A percentile compares a stretch with the other conserved stretches of the same genome.
These are phyloP conservation scores for Colletotrichum spaethianum DNA, from an alignment of 2,329 filamentous ascomycete genomes.

Conservation along the genomic window DNA sequence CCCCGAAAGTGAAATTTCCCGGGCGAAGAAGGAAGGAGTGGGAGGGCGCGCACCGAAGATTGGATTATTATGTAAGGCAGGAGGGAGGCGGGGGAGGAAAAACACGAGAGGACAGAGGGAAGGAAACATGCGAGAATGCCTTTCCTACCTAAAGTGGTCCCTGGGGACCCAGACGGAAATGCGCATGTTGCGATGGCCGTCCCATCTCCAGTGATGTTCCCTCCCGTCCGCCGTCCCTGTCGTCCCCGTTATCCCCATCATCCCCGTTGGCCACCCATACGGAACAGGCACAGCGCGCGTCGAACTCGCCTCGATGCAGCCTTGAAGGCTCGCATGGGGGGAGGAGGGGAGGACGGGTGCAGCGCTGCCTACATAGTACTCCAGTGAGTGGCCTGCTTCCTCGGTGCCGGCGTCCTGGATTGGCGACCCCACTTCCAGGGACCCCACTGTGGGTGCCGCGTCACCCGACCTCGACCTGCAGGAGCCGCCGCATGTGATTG, in stretches of 20 bases:
- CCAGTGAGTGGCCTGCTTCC: conserved; percentile 15
- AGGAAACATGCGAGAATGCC: background rate
- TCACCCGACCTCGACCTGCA: conserved; percentile 29
- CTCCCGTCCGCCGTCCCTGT: background rate
- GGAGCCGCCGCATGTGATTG: conserved; percentile 12
- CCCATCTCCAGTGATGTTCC: background rate
- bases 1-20: conserved; percentile 36
- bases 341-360: background rate
- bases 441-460: conserved; percentile 22
- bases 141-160: too few species aligned
- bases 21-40: conserved; percentile 15
- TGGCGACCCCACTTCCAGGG: background rate
- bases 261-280: conserved; percentile 6
- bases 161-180: background rate
- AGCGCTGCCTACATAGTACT: too few species aligned
- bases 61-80: conserved; percentile 13
- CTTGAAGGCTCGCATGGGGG: conserved; percentile 27
- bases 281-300: background rate
- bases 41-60: background rate
- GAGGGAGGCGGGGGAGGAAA: background rate
- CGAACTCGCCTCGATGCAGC: conserved; percentile 33
- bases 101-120: background rate
- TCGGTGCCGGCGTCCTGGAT: background rate
- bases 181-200: background rate
- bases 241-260: background rate